phyloP scores from a whole-genome alignment of 345 rosid species.

The Turritis glabra region DNA sequence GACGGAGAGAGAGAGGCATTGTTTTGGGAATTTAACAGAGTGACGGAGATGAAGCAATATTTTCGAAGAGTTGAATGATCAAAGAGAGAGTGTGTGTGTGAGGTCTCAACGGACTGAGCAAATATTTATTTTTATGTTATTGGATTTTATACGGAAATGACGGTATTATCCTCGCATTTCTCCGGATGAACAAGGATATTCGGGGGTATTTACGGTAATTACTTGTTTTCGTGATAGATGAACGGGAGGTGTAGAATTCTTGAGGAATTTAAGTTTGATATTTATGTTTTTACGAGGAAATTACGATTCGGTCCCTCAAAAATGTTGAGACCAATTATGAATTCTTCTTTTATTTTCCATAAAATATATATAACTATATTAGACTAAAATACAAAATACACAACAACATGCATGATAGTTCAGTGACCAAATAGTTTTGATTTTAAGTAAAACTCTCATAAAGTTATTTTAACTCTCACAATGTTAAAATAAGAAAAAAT shows the following conservation, averaged over 20 bases:
- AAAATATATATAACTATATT: not conserved
- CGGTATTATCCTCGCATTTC: not conserved
- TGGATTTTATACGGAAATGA: not conserved
- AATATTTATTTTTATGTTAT: not conserved
- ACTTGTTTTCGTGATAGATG: not conserved
- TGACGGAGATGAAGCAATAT: not conserved
- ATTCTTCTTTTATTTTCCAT: not conserved
- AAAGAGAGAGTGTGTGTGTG: conserved; percentile 7
- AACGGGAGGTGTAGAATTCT: conserved; percentile 37
- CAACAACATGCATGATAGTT: not conserved
- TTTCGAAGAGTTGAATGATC: conserved; percentile 18
- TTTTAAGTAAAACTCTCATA: not conserved
- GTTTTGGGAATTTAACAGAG: not conserved
- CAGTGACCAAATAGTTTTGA: no score
- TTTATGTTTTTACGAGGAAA: not conserved
- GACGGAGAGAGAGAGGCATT: conserved; percentile 49
- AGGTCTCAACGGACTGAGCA: conserved; percentile 25
- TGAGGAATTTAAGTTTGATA: conserved; percentile 29
- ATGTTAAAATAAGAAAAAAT: no score
- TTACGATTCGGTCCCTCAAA: conserved; percentile 25
- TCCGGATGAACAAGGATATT: conserved; percentile 21
- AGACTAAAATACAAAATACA: conserved; percentile 3
- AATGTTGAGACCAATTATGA: not conserved
- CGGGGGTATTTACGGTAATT: conserved; percentile 19
- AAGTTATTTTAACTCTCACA: no score